Evolutionary conservation across 352 stramenopile species (phyloP).

Genomic region (Phytophthora boehmeriae): DNA sequence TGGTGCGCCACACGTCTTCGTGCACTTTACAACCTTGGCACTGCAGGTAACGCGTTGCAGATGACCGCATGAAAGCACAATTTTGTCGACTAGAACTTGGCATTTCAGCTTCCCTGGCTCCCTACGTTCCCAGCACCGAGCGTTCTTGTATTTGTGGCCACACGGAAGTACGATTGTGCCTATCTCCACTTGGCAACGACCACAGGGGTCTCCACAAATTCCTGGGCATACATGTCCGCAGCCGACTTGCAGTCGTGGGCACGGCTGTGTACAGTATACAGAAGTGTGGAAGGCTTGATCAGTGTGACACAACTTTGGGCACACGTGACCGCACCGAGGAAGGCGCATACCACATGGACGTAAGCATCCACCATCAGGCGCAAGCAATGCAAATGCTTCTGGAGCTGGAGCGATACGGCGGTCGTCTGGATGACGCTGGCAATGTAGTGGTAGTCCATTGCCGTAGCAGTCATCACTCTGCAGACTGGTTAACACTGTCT

Average conservation of each 20-base stretch:
- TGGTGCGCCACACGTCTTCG: constrained; percentile 20
- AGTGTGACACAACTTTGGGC: constrained; percentile 66
- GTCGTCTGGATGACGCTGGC: constrained; percentile 41
- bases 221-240: constrained; percentile 62
- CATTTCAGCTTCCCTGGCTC: constrained; percentile 29
- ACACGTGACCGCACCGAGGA: constrained; percentile 48
- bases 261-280: constrained; percentile 64
- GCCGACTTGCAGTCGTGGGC: constrained; percentile 45
- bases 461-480: constrained; percentile 45
- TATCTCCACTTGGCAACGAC: constrained; percentile 49
- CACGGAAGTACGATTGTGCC: constrained; percentile 51
- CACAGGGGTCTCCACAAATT: constrained; percentile 65
- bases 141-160: constrained; percentile 50
- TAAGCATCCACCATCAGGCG: constrained; percentile 79
- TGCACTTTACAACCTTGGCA: constrained; percentile 26
- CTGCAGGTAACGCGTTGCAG: constrained; percentile 29
- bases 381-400: constrained; percentile 45
- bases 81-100: constrained; percentile 30
- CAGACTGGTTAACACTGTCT: constrained; percentile 63
- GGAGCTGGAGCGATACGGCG: constrained; percentile 22
- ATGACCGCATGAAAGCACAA: constrained; percentile 40
- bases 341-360: constrained; percentile 58
- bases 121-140: constrained; percentile 32
- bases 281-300: constrained; percentile 49
- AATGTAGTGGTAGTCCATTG: constrained; percentile 47